phyloP scores from a whole-genome alignment of 495 filamentous ascomycete genomes.

The Terfezia boudieri region DNA sequence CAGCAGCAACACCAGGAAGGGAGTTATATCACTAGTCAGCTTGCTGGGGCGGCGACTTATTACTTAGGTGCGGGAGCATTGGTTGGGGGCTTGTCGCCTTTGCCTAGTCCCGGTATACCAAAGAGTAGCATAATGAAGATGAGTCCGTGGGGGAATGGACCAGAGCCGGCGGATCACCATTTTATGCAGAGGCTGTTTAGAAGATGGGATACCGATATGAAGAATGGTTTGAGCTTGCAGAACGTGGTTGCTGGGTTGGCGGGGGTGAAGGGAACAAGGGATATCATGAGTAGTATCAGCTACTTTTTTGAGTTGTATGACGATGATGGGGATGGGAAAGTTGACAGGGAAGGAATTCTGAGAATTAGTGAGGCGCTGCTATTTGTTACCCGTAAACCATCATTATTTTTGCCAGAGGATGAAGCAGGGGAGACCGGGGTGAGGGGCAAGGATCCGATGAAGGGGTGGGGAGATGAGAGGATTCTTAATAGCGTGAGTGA shows the following conservation, averaged over 20 bases:
- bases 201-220: slow-evolving; percentile 62
- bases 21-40: slow-evolving; percentile 2
- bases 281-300: slow-evolving; percentile 91
- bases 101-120: slow-evolving; percentile 3
- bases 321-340: slow-evolving; percentile 69
- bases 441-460: slow-evolving; percentile 25
- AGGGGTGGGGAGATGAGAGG: slow-evolving; percentile 32
- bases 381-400: slow-evolving; percentile 52
- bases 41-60: slow-evolving; percentile 1
- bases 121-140: slow-evolving; percentile 26
- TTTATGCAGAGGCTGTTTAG: slow-evolving; percentile 78
- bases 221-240: slow-evolving; percentile 55
- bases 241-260: slow-evolving; percentile 82
- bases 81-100: background rate
- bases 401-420: background rate
- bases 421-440: background rate
- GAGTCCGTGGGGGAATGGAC: slow-evolving; percentile 52
- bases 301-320: slow-evolving; percentile 98
- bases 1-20: background rate
- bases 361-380: slow-evolving; percentile 84
- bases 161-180: slow-evolving; percentile 81
- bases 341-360: slow-evolving; percentile 92
- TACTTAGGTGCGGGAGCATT: background rate
- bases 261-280: slow-evolving; percentile 58
- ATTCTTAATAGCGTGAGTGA: slow-evolving; percentile 82